Evolutionary conservation across 345 rosid genomes (phyloP), one percentile per base, ranked within the genome.

Genomic region (Eucalyptus shirleyi): DNA sequence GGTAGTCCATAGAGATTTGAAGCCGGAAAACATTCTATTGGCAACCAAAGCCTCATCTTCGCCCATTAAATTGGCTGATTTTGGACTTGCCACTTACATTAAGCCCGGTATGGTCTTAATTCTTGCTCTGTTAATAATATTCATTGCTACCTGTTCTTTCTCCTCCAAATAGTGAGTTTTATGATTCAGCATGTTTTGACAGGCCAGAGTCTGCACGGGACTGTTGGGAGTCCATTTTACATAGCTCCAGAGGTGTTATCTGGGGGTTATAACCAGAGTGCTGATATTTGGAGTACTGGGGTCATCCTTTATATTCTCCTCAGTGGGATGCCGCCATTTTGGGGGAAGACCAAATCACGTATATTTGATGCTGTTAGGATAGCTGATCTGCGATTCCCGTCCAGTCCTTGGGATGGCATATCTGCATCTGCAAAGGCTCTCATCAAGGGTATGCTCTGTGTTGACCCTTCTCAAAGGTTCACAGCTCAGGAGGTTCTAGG

Each of bases 251-350:
- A 95, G 93, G 97, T 95, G 88, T 90, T 95, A 91, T 82, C 90
- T 2, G 96, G 97, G 51, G 94, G 95, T 40, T 95, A 95, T 92
- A 93, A 95, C 89, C 96, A 95, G 91, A 94, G 94, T 83, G 97
- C 97, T 88, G 97, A 95, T 89, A 91, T 95, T 60, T 95, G 96
- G 97, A 95, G 97, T 92, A 95, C 97, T 7, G 97, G 97, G 65
- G 96, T 94, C 81, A 94, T 95, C 90, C 95, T 95, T 60, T 95
- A 94, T 89, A 94, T 94, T 93, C 94, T 95, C 60, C 93, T 95
- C 51, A 94, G 95, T 87, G 96, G 95, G 85, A 93, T 92, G 91
- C 97, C 96, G 3, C 97, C 97, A 12, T 95, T 95, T 89, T 95
- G 96, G 95, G 97, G 95, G 51, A 93, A 94, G 90, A 94, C 97